Conservation (phyloP, 2,329 filamentous ascomycete species). For the Beauveria australis region DNA sequence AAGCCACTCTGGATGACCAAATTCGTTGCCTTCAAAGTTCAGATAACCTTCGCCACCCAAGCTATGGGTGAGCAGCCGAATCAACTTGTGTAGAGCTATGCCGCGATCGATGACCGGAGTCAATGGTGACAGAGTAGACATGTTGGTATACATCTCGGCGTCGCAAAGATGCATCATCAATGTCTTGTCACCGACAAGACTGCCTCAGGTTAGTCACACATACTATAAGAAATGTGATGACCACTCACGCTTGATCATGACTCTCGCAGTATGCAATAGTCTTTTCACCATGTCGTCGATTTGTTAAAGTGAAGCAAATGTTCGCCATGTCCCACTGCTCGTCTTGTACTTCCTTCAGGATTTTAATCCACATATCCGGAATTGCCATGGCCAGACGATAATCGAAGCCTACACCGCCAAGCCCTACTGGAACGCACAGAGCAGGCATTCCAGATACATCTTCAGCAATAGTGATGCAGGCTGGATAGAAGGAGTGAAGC, state of each 20-base stretch:
- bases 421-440: conserved; percentile 74
- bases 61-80: conserved; percentile 82
- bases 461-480: conserved; percentile 85
- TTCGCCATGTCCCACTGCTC: conserved; percentile 84
- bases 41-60: conserved; percentile 95
- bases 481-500: conserved; percentile 82
- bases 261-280: conserved; percentile 97
- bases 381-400: conserved; percentile 97
- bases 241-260: conserved; percentile 87
- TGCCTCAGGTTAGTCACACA: conserved; percentile 28
- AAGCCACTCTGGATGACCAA: conserved; percentile 97
- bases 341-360: conserved; percentile 87
- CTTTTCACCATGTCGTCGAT: conserved; percentile 91
- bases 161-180: conserved; percentile 98
- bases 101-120: conserved; percentile 86
- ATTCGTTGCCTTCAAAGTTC: conserved; percentile 98
- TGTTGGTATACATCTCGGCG: conserved; percentile 94
- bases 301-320: conserved; percentile 81
- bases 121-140: conserved; percentile 77
- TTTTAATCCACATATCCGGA: conserved; percentile 98
- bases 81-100: conserved; percentile 94
- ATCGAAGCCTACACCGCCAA: conserved; percentile 93
- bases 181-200: conserved; percentile 91
- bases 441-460: conserved; percentile 98
- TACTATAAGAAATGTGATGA: conserved; percentile 14